These are phyloP conservation scores for Coelastrella sp. DNA, from an alignment of 139 green algal species.

Conservation along the genomic window DNA sequence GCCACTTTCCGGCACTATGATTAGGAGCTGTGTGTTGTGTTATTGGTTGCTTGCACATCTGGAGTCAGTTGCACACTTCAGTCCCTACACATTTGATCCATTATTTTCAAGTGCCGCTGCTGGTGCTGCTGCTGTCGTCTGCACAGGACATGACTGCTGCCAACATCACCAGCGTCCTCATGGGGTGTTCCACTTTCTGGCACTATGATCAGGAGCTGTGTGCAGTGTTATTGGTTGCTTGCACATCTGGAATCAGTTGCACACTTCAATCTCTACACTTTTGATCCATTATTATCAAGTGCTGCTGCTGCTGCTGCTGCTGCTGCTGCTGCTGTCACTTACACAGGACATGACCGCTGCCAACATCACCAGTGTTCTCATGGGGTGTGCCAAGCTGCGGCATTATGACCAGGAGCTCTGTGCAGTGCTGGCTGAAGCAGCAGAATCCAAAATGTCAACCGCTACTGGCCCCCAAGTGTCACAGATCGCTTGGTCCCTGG, in stretches of 20 bases:
- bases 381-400: constrained; percentile 27
- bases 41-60: not conserved
- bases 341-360: not conserved
- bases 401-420: constrained; percentile 41
- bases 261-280: too few relatives aligned
- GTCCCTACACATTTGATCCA: not conserved
- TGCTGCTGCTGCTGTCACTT: not conserved
- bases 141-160: not conserved
- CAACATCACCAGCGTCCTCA: not conserved
- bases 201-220: not conserved
- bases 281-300: too few relatives aligned
- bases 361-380: constrained; percentile 10
- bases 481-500: constrained; percentile 30
- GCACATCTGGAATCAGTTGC: too few relatives aligned
- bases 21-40: not conserved
- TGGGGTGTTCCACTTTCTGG: too few relatives aligned
- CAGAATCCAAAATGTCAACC: not conserved
- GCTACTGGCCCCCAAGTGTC: constrained; percentile 1
- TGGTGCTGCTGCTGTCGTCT: not conserved
- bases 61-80: not conserved
- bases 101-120: not conserved
- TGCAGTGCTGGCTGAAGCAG: not conserved
- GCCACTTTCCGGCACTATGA: constrained; percentile 39
- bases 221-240: not conserved
- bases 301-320: not conserved